phyloP scores from a whole-genome alignment of 1,139 yeast genomes.

The Diutina siamensis region DNA sequence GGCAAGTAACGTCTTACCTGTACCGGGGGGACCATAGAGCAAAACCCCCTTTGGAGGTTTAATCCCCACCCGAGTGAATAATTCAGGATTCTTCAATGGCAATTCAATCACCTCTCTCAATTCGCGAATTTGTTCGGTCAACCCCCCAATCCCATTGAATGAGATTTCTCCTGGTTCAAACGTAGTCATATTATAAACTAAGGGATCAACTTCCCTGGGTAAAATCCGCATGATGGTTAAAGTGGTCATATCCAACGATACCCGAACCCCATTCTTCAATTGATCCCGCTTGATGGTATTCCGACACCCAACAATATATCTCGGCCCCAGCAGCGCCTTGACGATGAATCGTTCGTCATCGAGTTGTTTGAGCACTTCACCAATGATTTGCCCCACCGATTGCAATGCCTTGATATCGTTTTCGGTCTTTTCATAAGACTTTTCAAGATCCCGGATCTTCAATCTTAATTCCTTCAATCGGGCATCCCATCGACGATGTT shows the following conservation, averaged over 20 bases:
- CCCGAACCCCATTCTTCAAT: conserved; percentile 89
- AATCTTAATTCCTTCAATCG: conserved; percentile 76
- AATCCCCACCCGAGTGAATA: conserved; percentile 91
- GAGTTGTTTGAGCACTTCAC: conserved; percentile 91
- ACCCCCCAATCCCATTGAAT: conserved; percentile 94
- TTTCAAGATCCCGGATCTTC: conserved; percentile 74
- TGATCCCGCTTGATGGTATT: conserved; percentile 78
- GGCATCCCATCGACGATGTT: conserved; percentile 93
- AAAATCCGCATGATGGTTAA: conserved; percentile 93
- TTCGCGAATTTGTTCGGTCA: conserved; percentile 91
- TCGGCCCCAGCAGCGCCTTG: conserved; percentile 94
- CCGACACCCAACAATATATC: conserved; percentile 96
- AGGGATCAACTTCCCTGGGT: conserved; percentile 97
- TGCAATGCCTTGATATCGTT: conserved; percentile 95
- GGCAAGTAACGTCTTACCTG: conserved; percentile 92
- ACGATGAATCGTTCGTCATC: conserved; percentile 94
- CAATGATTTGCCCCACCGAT: conserved; percentile 95
- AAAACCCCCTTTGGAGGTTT: conserved; percentile 97
- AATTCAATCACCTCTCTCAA: conserved; percentile 95
- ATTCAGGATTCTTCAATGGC: conserved; percentile 94
- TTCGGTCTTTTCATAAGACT: conserved; percentile 85
- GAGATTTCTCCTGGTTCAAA: conserved; percentile 95
- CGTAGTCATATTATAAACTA: conserved; percentile 96
- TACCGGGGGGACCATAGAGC: conserved; percentile 98
- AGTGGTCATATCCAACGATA: conserved; percentile 95